A percentile compares a stretch with the other conserved stretches of the same genome.
phyloP scores from a whole-genome alignment of 805 yeast species.

The Lachancea dasiensis region DNA sequence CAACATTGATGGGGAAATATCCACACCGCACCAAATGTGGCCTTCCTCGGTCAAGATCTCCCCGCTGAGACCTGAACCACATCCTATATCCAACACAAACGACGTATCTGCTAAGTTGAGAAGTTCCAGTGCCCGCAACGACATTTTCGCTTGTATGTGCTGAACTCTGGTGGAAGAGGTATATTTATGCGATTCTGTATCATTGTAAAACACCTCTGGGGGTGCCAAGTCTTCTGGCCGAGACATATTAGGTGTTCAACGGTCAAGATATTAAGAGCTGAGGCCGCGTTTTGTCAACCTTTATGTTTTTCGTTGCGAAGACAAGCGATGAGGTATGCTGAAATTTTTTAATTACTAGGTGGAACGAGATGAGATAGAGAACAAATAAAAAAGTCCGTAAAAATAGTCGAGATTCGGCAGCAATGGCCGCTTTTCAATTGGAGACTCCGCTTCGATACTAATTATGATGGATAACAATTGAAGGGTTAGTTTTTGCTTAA shows the following conservation, averaged over 20 bases:
- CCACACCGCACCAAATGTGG: slow-evolving; percentile 93
- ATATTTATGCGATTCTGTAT: slow-evolving; percentile 81
- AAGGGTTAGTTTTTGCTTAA: too few relatives aligned
- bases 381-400: too few relatives aligned
- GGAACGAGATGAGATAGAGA: too few relatives aligned
- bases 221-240: slow-evolving; percentile 97
- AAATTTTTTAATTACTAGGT: too few relatives aligned
- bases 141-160: slow-evolving; percentile 97
- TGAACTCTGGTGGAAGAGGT: slow-evolving; percentile 94
- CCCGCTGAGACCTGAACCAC: slow-evolving; percentile 95
- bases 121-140: slow-evolving; percentile 84
- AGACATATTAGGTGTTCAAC: slow-evolving; percentile 50
- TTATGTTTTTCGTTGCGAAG: too few relatives aligned
- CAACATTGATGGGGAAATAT: slow-evolving; percentile 91
- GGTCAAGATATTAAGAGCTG: neutral
- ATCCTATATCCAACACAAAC: slow-evolving; percentile 83
- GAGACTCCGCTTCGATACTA: too few relatives aligned
- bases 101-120: slow-evolving; percentile 64
- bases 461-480: too few relatives aligned
- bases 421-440: too few relatives aligned
- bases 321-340: neutral
- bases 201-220: slow-evolving; percentile 92
- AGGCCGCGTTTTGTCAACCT: too few relatives aligned
- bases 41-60: slow-evolving; percentile 93
- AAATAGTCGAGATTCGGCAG: too few relatives aligned